Percentiles rank a stretch among this genome's conserved stretches.
Conservation (phyloP, 345 rosid genomes). For the Camelina sativa region DNA sequence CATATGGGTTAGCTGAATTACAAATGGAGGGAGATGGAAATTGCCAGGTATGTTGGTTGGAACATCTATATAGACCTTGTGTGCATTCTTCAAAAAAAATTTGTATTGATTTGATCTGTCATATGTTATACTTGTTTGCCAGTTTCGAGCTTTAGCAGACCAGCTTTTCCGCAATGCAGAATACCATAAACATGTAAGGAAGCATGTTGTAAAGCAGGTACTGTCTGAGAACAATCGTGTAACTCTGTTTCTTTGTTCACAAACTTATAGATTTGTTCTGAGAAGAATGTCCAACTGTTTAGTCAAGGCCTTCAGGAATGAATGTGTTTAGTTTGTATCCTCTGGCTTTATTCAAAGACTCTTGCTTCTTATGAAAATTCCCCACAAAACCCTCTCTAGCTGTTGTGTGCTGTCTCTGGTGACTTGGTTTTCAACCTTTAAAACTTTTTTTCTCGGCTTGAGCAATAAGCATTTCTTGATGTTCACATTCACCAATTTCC, state of each 20-base stretch:
- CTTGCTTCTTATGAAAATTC: constrained; percentile 9
- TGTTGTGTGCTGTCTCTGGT: neutral
- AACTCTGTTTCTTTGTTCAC: constrained; percentile 27
- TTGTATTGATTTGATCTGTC: constrained; percentile 16
- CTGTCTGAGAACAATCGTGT: constrained; percentile 10
- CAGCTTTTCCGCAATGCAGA: constrained; percentile 84
- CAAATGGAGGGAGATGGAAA: constrained; percentile 97
- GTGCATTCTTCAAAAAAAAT: neutral
- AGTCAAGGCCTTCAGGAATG: constrained; percentile 8
- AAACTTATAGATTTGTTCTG: neutral
- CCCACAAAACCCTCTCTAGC: neutral
- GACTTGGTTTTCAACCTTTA: neutral
- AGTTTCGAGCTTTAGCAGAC: constrained; percentile 98
- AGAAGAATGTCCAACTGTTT: constrained; percentile 1
- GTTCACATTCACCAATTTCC: neutral
- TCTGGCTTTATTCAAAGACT: neutral
- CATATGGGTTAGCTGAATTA: constrained; percentile 85
- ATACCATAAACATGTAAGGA: constrained; percentile 82
- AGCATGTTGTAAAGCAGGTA: constrained; percentile 88
- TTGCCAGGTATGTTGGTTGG: constrained; percentile 68
- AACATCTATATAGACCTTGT: constrained; percentile 9
- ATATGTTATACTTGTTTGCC: constrained; percentile 29
- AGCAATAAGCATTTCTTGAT: constrained; percentile 9
- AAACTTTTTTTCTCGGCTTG: neutral
- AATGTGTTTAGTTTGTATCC: neutral